These are phyloP conservation scores for Corymbia citriodora DNA, from an alignment of 441 rosid genomes.

Conservation along the genomic window DNA sequence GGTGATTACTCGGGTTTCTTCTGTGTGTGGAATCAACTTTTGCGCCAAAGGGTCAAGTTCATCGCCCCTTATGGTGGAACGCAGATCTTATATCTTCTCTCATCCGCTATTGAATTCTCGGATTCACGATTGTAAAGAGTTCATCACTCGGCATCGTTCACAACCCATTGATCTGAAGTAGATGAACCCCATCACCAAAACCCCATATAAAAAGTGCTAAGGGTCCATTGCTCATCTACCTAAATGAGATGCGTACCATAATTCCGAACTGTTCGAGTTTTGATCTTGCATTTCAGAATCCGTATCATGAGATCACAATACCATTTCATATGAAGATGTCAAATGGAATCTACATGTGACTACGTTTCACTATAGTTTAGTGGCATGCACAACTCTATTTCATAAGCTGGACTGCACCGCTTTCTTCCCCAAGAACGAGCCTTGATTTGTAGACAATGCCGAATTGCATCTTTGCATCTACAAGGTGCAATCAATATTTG, in stretches of 20 bases:
- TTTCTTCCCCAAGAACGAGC: background rate
- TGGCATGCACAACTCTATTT: background rate
- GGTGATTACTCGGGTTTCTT: background rate
- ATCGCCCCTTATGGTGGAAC: background rate
- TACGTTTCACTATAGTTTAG: background rate
- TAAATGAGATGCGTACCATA: accelerated
- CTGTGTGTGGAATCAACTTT: background rate
- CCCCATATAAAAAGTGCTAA: background rate
- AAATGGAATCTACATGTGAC: background rate
- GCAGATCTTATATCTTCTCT: background rate
- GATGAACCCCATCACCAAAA: accelerated
- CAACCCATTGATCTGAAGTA: background rate
- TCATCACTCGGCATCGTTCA: background rate
- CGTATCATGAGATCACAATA: background rate
- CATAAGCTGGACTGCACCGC: background rate
- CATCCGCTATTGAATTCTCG: background rate
- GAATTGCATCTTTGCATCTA: background rate
- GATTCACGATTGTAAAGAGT: background rate
- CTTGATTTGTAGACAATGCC: background rate
- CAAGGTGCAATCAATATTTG: background rate
- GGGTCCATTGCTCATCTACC: background rate
- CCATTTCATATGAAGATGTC: background rate
- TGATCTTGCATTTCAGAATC: background rate
- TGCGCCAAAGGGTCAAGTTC: background rate
- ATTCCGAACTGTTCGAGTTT: background rate